These are phyloP conservation scores for Diaporthe helianthi DNA, from an alignment of 2,329 filamentous ascomycete genomes.

Conservation along the genomic window DNA sequence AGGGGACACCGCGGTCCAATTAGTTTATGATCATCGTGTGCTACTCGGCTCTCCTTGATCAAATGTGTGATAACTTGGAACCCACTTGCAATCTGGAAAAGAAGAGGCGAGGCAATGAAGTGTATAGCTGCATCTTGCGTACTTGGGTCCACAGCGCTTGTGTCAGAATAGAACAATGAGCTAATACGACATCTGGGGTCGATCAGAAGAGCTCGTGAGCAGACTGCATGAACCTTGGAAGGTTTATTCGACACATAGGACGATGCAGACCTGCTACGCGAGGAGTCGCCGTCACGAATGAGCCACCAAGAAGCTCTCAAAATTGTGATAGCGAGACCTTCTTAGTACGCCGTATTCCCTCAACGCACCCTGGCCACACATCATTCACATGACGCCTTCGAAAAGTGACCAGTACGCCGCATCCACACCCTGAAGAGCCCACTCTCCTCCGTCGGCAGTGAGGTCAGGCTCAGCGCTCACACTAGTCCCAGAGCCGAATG, in stretches of 20 bases:
- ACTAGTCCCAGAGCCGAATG: neutral
- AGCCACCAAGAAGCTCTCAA: neutral
- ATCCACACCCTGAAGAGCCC: constrained; percentile 38
- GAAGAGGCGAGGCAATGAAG: neutral
- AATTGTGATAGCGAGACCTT: neutral
- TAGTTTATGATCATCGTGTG: neutral
- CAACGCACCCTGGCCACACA: neutral
- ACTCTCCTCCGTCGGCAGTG: constrained; percentile 37
- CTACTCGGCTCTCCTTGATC: neutral
- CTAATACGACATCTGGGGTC: neutral
- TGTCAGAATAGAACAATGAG: neutral
- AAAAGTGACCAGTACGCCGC: constrained; percentile 37
- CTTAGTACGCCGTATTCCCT: neutral
- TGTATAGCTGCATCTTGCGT: too few relatives aligned
- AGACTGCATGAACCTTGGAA: neutral
- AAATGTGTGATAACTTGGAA: neutral
- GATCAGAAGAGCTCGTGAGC: neutral
- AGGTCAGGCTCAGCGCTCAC: constrained; percentile 34
- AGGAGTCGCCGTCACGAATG: neutral
- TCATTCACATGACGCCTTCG: constrained; percentile 23
- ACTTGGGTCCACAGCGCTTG: neutral
- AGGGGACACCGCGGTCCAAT: neutral
- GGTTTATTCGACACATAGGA: too few relatives aligned
- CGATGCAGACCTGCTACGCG: too few relatives aligned
- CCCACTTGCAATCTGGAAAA: too few relatives aligned